Base-by-base conservation (phyloP, 169 alveolate genomes). In the Plasmodium relictum region DNA sequence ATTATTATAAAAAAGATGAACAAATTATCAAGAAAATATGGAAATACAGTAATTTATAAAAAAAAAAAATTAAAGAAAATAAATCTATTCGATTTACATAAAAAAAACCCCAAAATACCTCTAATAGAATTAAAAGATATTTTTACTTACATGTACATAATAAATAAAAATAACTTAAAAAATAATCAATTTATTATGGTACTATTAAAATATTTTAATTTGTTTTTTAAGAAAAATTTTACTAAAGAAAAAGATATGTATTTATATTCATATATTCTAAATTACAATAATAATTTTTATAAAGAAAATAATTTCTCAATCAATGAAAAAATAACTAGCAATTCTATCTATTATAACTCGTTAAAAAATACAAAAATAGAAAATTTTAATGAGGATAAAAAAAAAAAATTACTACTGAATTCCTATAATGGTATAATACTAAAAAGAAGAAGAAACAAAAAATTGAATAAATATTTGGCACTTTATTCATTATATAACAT, bases 1-100 rank as follows among this genome's bases (percentile, higher is more conserved):
- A 54, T 80, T 16, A 3, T 80, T 22, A 52, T 39, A 22, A 66
- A 68, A 42, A 80, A 68, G 52, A 18, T 80, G 56, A 70, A 59
- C 10, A 80, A 56, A 54, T 50, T 80, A 41, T 66, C 37, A 37
- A 54, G 31, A 45, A 12, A 66, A 70, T 41, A n/a, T 48, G 66
- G 65, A 9, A 45, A 50, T 50, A 70, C 22, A 16, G 2, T 80
- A 18, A 45, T 76, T 6, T 39, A 52, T 9, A 61, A 59, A 78
- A 78, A 50, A 78, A 80, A 80, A 61, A 80, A 80, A 66, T 66
- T 80, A 66, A 54, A 65, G 50, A 71, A 69, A 26, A 45, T 80
- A 12, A 80, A 80, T 44, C 59, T 80, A 59, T 80, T 80, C 31
- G 73, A 48, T 24, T 37, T 80, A 20, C 73, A 80, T 56, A 66